Conservation (phyloP, 228 moss, liverwort and hornwort genomes). For the Sphagnum magellanicum region DNA sequence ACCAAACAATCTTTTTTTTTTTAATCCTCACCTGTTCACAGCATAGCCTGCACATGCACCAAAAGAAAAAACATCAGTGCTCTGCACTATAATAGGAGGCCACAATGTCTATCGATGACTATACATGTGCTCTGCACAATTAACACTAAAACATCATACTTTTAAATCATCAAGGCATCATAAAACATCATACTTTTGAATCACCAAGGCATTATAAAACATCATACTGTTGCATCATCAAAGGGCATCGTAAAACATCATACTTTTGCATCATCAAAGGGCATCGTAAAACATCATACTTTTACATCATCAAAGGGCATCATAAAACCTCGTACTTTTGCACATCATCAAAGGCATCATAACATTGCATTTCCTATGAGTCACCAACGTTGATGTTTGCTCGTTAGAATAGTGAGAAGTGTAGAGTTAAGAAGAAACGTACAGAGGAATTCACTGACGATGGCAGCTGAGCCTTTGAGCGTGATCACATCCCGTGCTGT, state of each 20-base stretch:
- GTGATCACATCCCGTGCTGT: slow-evolving; percentile 75
- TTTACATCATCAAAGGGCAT: not conserved
- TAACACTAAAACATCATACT: no score
- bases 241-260: not conserved
- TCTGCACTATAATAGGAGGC: not conserved
- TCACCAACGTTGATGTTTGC: not conserved
- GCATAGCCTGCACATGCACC: slow-evolving; percentile 32
- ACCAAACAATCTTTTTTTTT: no score
- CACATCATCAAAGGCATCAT: not conserved
- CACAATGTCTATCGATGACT: not conserved
- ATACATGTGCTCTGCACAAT: no score
- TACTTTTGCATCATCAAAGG: not conserved
- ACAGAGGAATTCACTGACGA: slow-evolving; percentile 83
- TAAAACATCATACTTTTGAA: not conserved
- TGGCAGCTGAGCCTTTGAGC: slow-evolving; percentile 92
- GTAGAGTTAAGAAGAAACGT: not conserved
- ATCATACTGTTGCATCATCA: no score
- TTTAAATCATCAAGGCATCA: not conserved
- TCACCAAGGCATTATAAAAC: not conserved
- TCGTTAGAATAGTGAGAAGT: not conserved
- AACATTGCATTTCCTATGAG: not conserved
- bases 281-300: not conserved
- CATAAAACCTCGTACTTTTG: not conserved
- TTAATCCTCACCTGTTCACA: slow-evolving; percentile 43
- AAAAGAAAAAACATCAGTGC: not conserved